Conservation (phyloP, 208 protist species). For the Borovskyia barvae region DNA sequence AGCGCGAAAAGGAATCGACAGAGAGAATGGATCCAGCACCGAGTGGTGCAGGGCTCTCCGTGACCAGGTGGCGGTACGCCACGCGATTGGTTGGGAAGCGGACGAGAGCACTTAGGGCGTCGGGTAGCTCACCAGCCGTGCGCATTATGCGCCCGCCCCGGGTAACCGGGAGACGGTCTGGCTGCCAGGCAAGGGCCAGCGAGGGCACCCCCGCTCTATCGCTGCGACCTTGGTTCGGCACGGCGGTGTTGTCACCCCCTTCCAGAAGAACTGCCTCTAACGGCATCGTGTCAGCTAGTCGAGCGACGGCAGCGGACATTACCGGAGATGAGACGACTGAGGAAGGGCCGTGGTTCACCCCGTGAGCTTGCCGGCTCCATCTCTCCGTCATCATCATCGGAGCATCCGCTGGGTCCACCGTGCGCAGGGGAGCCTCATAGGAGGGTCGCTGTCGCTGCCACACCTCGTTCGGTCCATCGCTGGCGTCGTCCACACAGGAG, state of each 20-base stretch:
- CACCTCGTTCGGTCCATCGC: background rate
- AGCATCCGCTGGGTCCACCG: too few species aligned
- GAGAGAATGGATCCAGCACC: background rate
- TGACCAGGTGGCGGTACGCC: constrained; percentile 13
- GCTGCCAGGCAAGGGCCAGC: constrained; percentile 11
- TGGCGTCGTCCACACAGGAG: background rate
- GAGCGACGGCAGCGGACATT: background rate
- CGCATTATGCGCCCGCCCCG: constrained; percentile 14
- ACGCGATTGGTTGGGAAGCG: constrained; percentile 10
- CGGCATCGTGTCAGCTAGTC: constrained; percentile 21
- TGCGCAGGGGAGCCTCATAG: constrained; percentile 4
- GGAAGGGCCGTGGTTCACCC: too few species aligned
- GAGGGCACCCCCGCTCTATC: background rate
- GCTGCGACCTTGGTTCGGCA: background rate
- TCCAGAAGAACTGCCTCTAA: constrained; percentile 14
- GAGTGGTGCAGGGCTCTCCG: background rate
- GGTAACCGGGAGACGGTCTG: constrained; percentile 10
- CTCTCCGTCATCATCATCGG: too few species aligned
- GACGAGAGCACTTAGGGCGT: constrained; percentile 5
- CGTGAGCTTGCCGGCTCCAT: too few species aligned
- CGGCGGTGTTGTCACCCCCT: background rate
- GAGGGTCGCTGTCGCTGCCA: background rate
- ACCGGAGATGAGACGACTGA: too few species aligned
- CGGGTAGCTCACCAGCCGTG: constrained; percentile 3
- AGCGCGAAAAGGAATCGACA: background rate